Percentiles rank a stretch among this genome's conserved stretches.
Conservation (phyloP, 495 filamentous ascomycete species). For the Penicillium alfredii region DNA sequence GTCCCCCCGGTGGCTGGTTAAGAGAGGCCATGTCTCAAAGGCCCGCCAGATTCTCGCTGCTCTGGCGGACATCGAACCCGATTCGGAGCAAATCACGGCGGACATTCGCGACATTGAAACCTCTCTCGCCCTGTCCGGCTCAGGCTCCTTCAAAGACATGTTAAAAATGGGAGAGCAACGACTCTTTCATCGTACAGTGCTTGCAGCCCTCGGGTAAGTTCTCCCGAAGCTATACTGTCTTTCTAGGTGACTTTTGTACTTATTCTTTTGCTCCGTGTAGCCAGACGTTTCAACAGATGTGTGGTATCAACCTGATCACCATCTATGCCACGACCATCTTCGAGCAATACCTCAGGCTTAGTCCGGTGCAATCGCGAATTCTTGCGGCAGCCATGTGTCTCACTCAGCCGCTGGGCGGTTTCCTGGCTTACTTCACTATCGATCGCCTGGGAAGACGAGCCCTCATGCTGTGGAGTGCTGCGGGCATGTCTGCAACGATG, state of each 20-base stretch:
- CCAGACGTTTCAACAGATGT: constrained; percentile 50
- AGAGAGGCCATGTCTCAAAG: constrained; percentile 46
- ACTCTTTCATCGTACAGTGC: constrained; percentile 28
- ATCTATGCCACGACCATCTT: constrained; percentile 56
- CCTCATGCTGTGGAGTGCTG: constrained; percentile 52
- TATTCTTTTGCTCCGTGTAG: no score
- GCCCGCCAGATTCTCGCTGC: constrained; percentile 47
- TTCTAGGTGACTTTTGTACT: no score
- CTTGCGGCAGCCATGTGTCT: constrained; percentile 71
- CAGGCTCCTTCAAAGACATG: constrained; percentile 26
- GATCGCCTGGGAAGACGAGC: constrained; percentile 65
- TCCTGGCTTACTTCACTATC: constrained; percentile 68
- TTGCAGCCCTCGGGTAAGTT: constrained; percentile 27
- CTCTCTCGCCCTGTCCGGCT: constrained; percentile 31
- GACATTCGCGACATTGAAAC: constrained; percentile 36
- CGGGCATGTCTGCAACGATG: constrained; percentile 58
- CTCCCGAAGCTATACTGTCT: no score
- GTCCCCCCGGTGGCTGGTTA: constrained; percentile 55
- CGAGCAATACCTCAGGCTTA: constrained; percentile 50
- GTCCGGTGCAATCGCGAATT: constrained; percentile 75
- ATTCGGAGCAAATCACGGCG: constrained; percentile 20
- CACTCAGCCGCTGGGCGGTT: constrained; percentile 68
- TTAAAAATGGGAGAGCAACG: constrained; percentile 29
- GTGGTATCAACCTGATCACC: constrained; percentile 55
- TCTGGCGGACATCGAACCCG: constrained; percentile 22